Percentiles rank a stretch among this genome's conserved stretches.
Evolutionary conservation across 1,284 basidiomycete genomes (phyloP).

Genomic region (Austropuccinia psidii): DNA sequence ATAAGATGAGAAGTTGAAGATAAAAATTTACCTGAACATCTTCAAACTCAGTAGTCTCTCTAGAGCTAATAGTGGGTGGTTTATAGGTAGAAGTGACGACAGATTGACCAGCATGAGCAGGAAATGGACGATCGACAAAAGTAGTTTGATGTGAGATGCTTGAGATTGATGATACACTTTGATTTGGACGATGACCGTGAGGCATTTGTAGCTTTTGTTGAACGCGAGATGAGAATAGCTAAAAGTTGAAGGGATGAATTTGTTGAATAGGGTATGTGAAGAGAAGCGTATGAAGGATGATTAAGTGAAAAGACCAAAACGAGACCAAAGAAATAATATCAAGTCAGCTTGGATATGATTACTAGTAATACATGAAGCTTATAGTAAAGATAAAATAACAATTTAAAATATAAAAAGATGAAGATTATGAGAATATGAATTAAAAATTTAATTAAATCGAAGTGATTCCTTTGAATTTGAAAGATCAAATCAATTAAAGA

Average conservation of each 20-base stretch:
- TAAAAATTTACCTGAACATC: constrained; percentile 57
- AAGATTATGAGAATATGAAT: too few relatives aligned
- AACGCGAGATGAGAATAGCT: constrained; percentile 5
- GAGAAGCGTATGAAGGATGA: not conserved
- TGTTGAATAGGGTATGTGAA: not conserved
- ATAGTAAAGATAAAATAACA: too few relatives aligned
- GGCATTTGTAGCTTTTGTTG: constrained; percentile 19
- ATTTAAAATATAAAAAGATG: too few relatives aligned
- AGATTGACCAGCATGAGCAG: constrained; percentile 20
- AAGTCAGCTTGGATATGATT: too few relatives aligned
- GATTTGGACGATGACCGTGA: constrained; percentile 10
- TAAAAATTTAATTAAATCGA: too few relatives aligned
- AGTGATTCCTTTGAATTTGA: too few relatives aligned
- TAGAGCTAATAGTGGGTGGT: constrained; percentile 19
- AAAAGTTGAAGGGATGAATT: not conserved
- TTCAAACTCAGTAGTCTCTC: constrained; percentile 39
- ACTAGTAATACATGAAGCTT: too few relatives aligned
- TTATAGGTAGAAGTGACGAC: constrained; percentile 34
- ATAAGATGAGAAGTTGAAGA: not conserved
- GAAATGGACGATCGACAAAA: constrained; percentile 31
- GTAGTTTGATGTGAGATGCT: not conserved
- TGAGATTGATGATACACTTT: constrained; percentile 19
- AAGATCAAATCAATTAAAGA: too few relatives aligned
- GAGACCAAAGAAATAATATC: too few relatives aligned
- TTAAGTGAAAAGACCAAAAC: too few relatives aligned